Base-by-base conservation (phyloP, 768 basidiomycete species). In the Amanita polypyramis region DNA sequence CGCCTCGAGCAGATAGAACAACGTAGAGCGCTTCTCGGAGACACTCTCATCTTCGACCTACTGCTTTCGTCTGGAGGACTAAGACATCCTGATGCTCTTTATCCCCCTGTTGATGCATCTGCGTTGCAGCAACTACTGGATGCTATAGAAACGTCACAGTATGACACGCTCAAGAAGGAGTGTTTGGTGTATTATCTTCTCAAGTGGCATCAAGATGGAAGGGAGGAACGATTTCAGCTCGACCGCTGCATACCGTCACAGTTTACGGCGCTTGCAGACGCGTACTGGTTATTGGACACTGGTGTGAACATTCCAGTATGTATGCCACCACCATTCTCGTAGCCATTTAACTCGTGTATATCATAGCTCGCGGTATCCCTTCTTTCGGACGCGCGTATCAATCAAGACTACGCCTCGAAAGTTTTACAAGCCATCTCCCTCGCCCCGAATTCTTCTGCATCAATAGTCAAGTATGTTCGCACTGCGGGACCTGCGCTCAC, bases 221-320 rank as follows among this genome's bases (percentile, higher is more conserved):
- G 72, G 59, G 67, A 84, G 70, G 58, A 70, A 52, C 56, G 62
- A 51, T 69, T 86, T 68, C 63, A 66, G 58, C 45, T 68, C 61
- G 61, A 76, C 61, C 65, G 73, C 23, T 77, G 74, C 55, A 81
- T 92, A 51, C 79, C 85, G 3, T 82, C 85, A 2, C 88, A 89
- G 55, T 90, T 89, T 56, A 69, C 74, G 5, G 66, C 73, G 3
- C 72, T 91, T 40, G 77, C 85, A n/a, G 82, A 87, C 65, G 88
- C 89, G 57, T 91, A 91, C 65, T 92, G 85, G 83, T 66, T 77
- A 60, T 65, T 92, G 51, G 89, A 92, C 63, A 72, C 77, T 2
- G 85, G 83, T 9, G 68, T 72, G n/a, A 68, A 79, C 37, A 60
- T 84, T 43, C 61, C 74, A 40, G 87, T 89, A 61, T 53, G 83